Evolutionary conservation across 202 grass and related monocot species (phyloP).

Genomic region (Digitaria exilis): DNA sequence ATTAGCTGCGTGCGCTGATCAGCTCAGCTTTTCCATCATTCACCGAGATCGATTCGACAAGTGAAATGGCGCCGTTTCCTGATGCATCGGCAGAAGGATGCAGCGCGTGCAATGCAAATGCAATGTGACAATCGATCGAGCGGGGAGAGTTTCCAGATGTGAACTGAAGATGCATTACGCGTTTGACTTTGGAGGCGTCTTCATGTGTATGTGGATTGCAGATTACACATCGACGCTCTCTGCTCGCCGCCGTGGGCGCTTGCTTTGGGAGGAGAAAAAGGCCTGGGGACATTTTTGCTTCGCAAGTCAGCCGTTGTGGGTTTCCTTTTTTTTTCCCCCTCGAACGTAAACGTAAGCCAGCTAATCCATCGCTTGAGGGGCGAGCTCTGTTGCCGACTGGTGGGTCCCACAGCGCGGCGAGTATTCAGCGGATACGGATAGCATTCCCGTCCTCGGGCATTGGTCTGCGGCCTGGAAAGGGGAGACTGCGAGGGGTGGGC

Average conservation of each 20-base stretch:
- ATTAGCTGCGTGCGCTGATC: background rate
- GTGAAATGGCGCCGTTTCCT: background rate
- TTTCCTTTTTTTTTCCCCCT: too few relatives aligned
- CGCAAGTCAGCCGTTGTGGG: background rate
- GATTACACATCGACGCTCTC: background rate
- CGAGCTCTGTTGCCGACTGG: background rate
- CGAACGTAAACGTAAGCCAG: background rate
- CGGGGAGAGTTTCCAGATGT: background rate
- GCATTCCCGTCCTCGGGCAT: constrained; percentile 9
- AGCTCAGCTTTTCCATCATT: background rate
- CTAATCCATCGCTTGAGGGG: background rate
- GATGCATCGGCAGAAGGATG: background rate
- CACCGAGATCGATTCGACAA: background rate
- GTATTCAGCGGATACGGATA: background rate
- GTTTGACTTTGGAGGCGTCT: constrained; percentile 33
- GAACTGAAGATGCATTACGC: background rate
- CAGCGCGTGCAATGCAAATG: background rate
- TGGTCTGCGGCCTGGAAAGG: constrained; percentile 27
- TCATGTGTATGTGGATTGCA: constrained; percentile 28
- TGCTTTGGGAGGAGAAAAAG: constrained; percentile 44
- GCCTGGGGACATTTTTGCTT: constrained; percentile 5
- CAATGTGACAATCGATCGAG: background rate
- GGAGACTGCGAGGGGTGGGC: background rate
- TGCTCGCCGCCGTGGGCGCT: background rate
- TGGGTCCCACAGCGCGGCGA: background rate